These are phyloP conservation scores for Geotrichum restrictum DNA, from an alignment of 1,139 yeast species.

Conservation along the genomic window DNA sequence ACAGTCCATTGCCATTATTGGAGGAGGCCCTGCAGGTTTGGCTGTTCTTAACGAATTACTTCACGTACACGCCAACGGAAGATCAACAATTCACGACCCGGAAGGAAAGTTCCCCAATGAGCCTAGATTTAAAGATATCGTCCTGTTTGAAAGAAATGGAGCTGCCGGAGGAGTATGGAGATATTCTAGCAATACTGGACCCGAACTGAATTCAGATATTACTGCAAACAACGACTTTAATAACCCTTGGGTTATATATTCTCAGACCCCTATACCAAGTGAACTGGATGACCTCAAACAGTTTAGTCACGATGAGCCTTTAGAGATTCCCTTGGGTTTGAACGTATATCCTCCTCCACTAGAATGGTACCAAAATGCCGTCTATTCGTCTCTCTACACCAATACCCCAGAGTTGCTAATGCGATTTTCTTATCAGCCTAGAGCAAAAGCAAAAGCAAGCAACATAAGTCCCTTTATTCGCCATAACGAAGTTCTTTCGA, in stretches of 20 bases:
- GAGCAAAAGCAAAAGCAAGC: background rate
- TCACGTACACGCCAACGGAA: background rate
- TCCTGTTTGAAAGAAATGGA: constrained; percentile 11
- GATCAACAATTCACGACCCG: background rate
- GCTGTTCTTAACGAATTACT: constrained; percentile 3
- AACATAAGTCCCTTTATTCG: constrained; percentile 3
- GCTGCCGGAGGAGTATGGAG: constrained; percentile 15
- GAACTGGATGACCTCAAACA: background rate
- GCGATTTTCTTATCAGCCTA: constrained; percentile 7
- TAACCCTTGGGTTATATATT: background rate
- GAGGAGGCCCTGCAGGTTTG: constrained; percentile 4
- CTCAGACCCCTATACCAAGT: background rate
- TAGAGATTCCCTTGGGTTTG: background rate
- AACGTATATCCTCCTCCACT: background rate
- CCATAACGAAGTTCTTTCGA: background rate
- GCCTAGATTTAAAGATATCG: constrained; percentile 4
- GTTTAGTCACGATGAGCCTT: background rate
- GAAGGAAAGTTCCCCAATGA: background rate
- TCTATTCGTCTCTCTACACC: background rate
- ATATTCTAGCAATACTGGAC: constrained; percentile 1
- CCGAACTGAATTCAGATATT: background rate
- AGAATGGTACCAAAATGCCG: constrained; percentile 6
- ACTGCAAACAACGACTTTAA: background rate
- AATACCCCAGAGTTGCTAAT: constrained; percentile 6
- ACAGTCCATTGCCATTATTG: background rate